These are phyloP conservation scores for Abeoforma whisleri DNA, from an alignment of 78 protist species.

Conservation along the genomic window DNA sequence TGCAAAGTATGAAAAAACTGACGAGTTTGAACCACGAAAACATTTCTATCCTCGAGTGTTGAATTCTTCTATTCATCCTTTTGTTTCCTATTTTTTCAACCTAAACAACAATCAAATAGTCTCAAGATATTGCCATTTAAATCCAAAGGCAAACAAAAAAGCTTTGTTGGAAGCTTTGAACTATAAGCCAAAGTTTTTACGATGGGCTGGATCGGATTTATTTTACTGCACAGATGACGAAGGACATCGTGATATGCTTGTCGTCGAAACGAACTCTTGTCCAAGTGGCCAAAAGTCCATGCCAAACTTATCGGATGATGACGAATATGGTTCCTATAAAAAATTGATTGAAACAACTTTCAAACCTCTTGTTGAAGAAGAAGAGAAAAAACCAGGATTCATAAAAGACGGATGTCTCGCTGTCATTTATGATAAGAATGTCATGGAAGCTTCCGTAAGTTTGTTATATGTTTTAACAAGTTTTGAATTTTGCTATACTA, in stretches of 20 bases:
- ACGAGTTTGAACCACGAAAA: too few relatives aligned
- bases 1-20: too few relatives aligned
- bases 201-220: slow-evolving; percentile 58
- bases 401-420: slow-evolving; percentile 48
- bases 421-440: slow-evolving; percentile 58
- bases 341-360: slow-evolving; percentile 8
- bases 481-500: too few relatives aligned
- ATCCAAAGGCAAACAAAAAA: slow-evolving; percentile 16
- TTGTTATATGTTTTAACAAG: too few relatives aligned
- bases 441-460: slow-evolving; percentile 49
- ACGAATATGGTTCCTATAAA: slow-evolving; percentile 44
- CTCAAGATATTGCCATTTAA: slow-evolving; percentile 40
- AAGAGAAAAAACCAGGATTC: not conserved
- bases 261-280: slow-evolving; percentile 62
- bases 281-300: slow-evolving; percentile 57
- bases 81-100: slow-evolving; percentile 44
- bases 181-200: slow-evolving; percentile 40
- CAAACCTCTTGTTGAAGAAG: slow-evolving; percentile 8
- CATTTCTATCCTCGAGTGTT: slow-evolving; percentile 40
- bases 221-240: slow-evolving; percentile 27
- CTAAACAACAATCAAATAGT: slow-evolving; percentile 47
- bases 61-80: slow-evolving; percentile 41
- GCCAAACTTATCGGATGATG: slow-evolving; percentile 38
- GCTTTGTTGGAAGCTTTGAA: slow-evolving; percentile 34
- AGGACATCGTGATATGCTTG: slow-evolving; percentile 39